Conservation (phyloP, 2,329 filamentous ascomycete genomes). For the Beauveria brongniartii region DNA sequence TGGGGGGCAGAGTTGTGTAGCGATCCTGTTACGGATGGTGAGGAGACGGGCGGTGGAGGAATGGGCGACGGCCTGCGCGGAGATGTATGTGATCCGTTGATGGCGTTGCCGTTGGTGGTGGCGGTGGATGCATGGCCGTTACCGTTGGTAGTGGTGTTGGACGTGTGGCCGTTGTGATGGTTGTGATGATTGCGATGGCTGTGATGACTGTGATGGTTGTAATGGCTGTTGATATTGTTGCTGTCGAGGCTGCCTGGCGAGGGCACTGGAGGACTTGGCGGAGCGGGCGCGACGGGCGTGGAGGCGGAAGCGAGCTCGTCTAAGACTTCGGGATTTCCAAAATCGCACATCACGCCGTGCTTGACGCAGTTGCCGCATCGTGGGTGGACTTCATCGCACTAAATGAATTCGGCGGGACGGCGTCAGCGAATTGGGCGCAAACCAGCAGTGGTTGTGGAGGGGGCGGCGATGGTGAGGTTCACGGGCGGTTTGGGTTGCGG, state of each 20-base stretch:
- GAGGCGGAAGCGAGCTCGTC: constrained; percentile 34
- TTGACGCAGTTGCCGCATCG: constrained; percentile 59
- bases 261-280: constrained; percentile 19
- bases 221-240: constrained; percentile 2
- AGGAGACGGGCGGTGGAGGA: constrained; percentile 10
- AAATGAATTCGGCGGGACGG: background rate
- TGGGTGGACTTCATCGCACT: constrained; percentile 61
- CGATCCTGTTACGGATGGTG: constrained; percentile 16
- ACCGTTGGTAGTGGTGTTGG: background rate
- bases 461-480: background rate
- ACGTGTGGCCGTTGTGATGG: background rate
- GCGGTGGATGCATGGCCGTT: background rate
- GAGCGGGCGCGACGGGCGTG: constrained; percentile 10
- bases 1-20: constrained; percentile 2
- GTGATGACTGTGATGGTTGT: background rate
- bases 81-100: background rate
- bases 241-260: constrained; percentile 16
- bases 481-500: background rate
- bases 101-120: background rate
- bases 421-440: background rate
- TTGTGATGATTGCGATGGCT: background rate
- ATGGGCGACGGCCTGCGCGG: constrained; percentile 9
- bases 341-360: constrained; percentile 59
- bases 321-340: constrained; percentile 43
- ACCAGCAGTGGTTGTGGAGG: background rate